Evolutionary conservation across 768 basidiomycete species (phyloP).

Genomic region (Coprinopsis strossmayeri): DNA sequence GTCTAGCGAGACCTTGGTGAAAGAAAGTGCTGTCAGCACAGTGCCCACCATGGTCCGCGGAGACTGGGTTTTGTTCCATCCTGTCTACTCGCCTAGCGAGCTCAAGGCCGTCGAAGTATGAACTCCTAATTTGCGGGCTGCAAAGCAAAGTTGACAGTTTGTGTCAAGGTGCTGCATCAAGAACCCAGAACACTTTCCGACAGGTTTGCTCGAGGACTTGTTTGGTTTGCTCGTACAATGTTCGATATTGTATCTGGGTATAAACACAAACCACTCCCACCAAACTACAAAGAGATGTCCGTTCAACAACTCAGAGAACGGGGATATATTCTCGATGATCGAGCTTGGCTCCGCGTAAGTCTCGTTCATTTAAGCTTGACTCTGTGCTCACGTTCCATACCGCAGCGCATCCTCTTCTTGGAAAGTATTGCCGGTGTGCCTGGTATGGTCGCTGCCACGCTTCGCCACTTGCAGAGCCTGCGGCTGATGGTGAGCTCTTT

Average conservation of each 20-base stretch:
- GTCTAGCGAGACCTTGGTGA: constrained; percentile 30
- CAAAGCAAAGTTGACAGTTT: constrained; percentile 3
- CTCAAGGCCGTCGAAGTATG: constrained; percentile 64
- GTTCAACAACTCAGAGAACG: constrained; percentile 66
- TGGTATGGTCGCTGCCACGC: constrained; percentile 88
- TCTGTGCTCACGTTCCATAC: no score
- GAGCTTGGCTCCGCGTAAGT: constrained; percentile 71
- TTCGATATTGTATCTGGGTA: constrained; percentile 89
- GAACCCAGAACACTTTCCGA: constrained; percentile 64
- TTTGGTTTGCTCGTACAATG: constrained; percentile 48
- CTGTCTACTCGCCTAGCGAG: constrained; percentile 78
- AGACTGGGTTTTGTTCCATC: constrained; percentile 92
- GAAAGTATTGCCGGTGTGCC: constrained; percentile 94
- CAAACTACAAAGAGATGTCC: constrained; percentile 49
- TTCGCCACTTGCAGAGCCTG: constrained; percentile 84
- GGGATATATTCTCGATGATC: constrained; percentile 68
- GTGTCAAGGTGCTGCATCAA: constrained; percentile 57
- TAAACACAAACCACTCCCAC: constrained; percentile 63
- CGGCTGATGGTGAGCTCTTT: constrained; percentile 66
- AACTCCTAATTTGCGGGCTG: neutral
- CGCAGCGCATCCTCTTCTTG: constrained; percentile 51
- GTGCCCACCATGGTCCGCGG: constrained; percentile 53
- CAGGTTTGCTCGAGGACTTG: constrained; percentile 62
- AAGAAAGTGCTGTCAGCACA: constrained; percentile 43
- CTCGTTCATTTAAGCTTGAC: no score